Conservation (phyloP, 1,284 basidiomycete species). For the Macrocystidia cucumis region DNA sequence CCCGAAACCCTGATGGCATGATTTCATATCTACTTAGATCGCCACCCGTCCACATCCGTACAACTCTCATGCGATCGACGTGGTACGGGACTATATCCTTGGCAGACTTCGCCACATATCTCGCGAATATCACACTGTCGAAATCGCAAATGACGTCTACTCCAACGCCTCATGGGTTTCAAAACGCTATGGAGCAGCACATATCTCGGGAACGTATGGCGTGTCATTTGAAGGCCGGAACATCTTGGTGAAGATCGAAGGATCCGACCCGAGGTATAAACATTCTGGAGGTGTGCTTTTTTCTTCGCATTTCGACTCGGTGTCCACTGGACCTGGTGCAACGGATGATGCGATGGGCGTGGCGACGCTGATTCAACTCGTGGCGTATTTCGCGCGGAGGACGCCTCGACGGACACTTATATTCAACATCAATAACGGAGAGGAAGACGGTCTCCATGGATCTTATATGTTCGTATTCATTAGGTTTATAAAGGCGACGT, state of each 20-base stretch:
- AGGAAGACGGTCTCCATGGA: constrained; percentile 70
- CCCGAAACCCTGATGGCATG: too few relatives aligned
- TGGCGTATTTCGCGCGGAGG: constrained; percentile 42
- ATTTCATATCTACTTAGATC: too few relatives aligned
- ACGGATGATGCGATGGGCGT: constrained; percentile 75
- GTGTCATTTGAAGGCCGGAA: constrained; percentile 75
- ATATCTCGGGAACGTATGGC: too few relatives aligned
- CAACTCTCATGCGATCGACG: constrained; percentile 68
- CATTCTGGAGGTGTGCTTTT: constrained; percentile 52
- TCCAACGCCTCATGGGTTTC: neutral
- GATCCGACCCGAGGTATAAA: constrained; percentile 30
- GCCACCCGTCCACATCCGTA: constrained; percentile 64
- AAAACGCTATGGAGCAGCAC: constrained; percentile 47
- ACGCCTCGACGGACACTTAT: constrained; percentile 53
- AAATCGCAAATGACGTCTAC: constrained; percentile 46
- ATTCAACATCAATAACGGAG: constrained; percentile 79
- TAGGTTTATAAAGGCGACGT: neutral
- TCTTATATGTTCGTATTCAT: constrained; percentile 53
- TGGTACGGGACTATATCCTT: constrained; percentile 53
- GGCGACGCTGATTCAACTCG: constrained; percentile 57
- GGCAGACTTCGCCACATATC: constrained; percentile 41
- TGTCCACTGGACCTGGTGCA: constrained; percentile 66
- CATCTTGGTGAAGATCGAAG: constrained; percentile 62
- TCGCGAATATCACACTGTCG: constrained; percentile 30
- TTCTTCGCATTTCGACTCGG: constrained; percentile 76